These are phyloP conservation scores for Afroboletus lepidellus DNA, from an alignment of 1,284 basidiomycete genomes.

Conservation along the genomic window DNA sequence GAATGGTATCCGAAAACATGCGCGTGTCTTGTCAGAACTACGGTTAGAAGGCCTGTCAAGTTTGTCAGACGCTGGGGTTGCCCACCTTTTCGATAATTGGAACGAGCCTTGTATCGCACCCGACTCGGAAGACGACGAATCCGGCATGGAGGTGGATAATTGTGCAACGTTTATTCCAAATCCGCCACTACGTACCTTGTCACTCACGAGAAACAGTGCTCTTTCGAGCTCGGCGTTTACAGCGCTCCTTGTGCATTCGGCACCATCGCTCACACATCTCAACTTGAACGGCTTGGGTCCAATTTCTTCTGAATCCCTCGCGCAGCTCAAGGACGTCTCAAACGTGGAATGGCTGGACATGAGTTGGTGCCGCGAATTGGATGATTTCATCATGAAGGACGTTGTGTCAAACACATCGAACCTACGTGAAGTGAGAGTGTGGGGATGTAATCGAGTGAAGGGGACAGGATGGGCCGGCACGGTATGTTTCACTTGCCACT, in stretches of 20 bases:
- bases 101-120: conserved; percentile 9
- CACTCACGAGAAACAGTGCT: conserved; percentile 62
- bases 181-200: conserved; percentile 49
- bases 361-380: conserved; percentile 84
- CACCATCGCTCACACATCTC: conserved; percentile 57
- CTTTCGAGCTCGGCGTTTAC: conserved; percentile 59
- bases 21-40: conserved; percentile 54
- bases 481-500: conserved; percentile 36
- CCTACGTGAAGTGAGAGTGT: conserved; percentile 61
- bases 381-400: conserved; percentile 78
- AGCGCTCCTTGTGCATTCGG: conserved; percentile 73
- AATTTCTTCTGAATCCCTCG: conserved; percentile 57
- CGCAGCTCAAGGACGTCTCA: conserved; percentile 45
- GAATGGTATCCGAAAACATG: conserved; percentile 59
- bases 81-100: conserved; percentile 58
- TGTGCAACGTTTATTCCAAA: conserved; percentile 31
- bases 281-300: conserved; percentile 61
- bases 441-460: conserved; percentile 70
- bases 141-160: conserved; percentile 23
- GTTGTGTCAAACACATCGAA: conserved; percentile 39
- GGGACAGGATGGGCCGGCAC: conserved; percentile 47
- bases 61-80: conserved; percentile 70
- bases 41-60: conserved; percentile 57
- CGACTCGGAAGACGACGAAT: conserved; percentile 16
- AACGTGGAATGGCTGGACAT: conserved; percentile 71